These are phyloP conservation scores for Fusarium anguioides DNA, from an alignment of 2,329 filamentous ascomycete species.

Conservation along the genomic window DNA sequence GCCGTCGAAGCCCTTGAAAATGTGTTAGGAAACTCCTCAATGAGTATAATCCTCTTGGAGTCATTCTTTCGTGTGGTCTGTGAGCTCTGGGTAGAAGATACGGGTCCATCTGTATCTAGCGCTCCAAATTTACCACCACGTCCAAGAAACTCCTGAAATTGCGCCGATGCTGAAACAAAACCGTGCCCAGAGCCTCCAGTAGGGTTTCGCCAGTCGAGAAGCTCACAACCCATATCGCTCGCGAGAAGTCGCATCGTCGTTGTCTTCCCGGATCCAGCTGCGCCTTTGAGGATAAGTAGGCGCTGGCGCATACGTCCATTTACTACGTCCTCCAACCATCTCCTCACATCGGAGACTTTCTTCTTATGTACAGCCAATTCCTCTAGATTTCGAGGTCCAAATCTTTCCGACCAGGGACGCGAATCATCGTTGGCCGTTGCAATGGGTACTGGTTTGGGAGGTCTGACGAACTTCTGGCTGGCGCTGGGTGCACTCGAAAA, in stretches of 20 bases:
- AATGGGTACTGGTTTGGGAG: slow-evolving; percentile 48
- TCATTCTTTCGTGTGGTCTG: slow-evolving; percentile 31
- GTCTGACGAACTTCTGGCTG: slow-evolving; percentile 66
- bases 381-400: slow-evolving; percentile 77
- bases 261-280: slow-evolving; percentile 93
- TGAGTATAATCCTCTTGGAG: slow-evolving; percentile 70
- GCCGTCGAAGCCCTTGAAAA: slow-evolving; percentile 73
- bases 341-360: slow-evolving; percentile 87
- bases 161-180: slow-evolving; percentile 76
- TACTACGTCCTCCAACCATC: slow-evolving; percentile 83
- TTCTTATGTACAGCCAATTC: slow-evolving; percentile 95
- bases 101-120: slow-evolving; percentile 61
- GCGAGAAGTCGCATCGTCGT: slow-evolving; percentile 84
- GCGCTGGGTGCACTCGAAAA: slow-evolving; percentile 45
- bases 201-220: slow-evolving; percentile 94
- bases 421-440: slow-evolving; percentile 62
- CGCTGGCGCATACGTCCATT: slow-evolving; percentile 73
- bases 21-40: slow-evolving; percentile 86
- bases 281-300: slow-evolving; percentile 86
- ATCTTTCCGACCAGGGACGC: slow-evolving; percentile 89
- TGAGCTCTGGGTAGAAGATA: slow-evolving; percentile 45
- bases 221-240: slow-evolving; percentile 77
- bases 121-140: slow-evolving; percentile 83
- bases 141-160: slow-evolving; percentile 93
- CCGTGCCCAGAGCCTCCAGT: slow-evolving; percentile 68